A percentile compares a stretch with the other conserved stretches of the same genome.
Conservation (phyloP, 352 stramenopile species). For the Discostella stelligera region DNA sequence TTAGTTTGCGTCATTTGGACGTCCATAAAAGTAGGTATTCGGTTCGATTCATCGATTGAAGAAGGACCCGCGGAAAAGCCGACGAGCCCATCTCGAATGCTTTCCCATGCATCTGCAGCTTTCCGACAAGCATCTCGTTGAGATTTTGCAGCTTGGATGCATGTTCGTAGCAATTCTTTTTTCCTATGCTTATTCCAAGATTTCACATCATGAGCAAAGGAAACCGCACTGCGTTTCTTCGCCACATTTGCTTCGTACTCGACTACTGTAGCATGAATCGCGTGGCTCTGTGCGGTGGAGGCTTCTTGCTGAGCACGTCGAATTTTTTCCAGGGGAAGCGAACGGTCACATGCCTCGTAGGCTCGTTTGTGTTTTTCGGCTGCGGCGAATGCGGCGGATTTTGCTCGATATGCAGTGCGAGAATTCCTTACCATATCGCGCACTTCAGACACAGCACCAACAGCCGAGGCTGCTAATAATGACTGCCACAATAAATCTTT, state of each 20-base stretch:
- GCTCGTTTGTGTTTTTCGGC: slow-evolving; percentile 58
- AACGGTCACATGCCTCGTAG: slow-evolving; percentile 33
- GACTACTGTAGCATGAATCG: slow-evolving; percentile 76
- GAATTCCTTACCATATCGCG: slow-evolving; percentile 62
- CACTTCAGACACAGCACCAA: slow-evolving; percentile 69
- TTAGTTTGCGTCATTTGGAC: not conserved
- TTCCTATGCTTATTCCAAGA: slow-evolving; percentile 80
- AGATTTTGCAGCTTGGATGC: slow-evolving; percentile 56
- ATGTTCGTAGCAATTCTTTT: slow-evolving; percentile 61
- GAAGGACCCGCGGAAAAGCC: slow-evolving; percentile 51
- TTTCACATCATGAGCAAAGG: slow-evolving; percentile 77
- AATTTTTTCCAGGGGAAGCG: slow-evolving; percentile 56
- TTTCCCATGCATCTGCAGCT: slow-evolving; percentile 68
- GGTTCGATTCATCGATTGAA: slow-evolving; percentile 13
- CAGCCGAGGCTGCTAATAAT: slow-evolving; percentile 62
- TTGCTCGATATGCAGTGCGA: slow-evolving; percentile 68
- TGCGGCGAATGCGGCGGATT: slow-evolving; percentile 55
- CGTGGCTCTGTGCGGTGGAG: slow-evolving; percentile 70
- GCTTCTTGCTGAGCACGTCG: slow-evolving; percentile 55
- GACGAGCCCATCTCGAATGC: slow-evolving; percentile 67
- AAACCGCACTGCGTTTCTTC: slow-evolving; percentile 62
- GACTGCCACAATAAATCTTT: slow-evolving; percentile 78
- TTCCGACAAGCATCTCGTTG: slow-evolving; percentile 65
- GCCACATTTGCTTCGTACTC: slow-evolving; percentile 76
- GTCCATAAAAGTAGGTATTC: not conserved